Evolutionary conservation across 495 filamentous ascomycete species (phyloP).

Genomic region (Gamarada debralockiae): DNA sequence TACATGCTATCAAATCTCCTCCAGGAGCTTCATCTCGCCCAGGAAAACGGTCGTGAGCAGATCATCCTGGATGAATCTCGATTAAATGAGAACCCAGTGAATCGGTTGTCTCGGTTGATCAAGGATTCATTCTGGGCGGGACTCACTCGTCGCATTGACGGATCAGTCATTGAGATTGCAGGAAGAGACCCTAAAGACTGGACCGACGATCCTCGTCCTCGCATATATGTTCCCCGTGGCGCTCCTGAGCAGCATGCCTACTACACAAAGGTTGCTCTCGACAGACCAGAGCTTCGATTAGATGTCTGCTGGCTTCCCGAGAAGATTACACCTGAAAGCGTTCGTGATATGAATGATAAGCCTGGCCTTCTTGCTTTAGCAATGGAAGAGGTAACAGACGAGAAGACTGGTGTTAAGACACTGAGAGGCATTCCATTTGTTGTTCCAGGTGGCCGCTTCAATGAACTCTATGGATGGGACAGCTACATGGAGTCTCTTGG

Average conservation of each 20-base stretch:
- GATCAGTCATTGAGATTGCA: constrained; percentile 77
- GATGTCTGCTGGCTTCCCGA: constrained; percentile 78
- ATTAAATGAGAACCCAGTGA: constrained; percentile 88
- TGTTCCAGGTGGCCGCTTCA: constrained; percentile 94
- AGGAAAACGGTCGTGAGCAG: constrained; percentile 76
- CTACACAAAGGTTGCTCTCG: constrained; percentile 70
- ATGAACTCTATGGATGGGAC: constrained; percentile 96
- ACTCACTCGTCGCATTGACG: constrained; percentile 84
- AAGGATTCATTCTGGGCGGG: constrained; percentile 86
- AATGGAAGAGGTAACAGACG: constrained; percentile 72
- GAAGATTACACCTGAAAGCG: constrained; percentile 71
- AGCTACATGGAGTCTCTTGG: constrained; percentile 95
- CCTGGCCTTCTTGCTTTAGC: constrained; percentile 86
- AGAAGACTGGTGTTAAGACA: constrained; percentile 58
- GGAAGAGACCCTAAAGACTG: constrained; percentile 88
- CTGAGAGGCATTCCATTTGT: constrained; percentile 86
- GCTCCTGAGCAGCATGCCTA: constrained; percentile 86
- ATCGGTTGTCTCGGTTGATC: constrained; percentile 80
- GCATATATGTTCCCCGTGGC: constrained; percentile 88
- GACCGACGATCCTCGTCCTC: constrained; percentile 78
- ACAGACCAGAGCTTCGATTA: constrained; percentile 74
- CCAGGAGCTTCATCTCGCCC: constrained; percentile 87
- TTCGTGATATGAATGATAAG: constrained; percentile 67
- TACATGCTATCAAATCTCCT: constrained; percentile 95
- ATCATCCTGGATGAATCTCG: constrained; percentile 85